phyloP scores from a whole-genome alignment of 176 grass and related monocot genomes.

The Carex kokanica region DNA sequence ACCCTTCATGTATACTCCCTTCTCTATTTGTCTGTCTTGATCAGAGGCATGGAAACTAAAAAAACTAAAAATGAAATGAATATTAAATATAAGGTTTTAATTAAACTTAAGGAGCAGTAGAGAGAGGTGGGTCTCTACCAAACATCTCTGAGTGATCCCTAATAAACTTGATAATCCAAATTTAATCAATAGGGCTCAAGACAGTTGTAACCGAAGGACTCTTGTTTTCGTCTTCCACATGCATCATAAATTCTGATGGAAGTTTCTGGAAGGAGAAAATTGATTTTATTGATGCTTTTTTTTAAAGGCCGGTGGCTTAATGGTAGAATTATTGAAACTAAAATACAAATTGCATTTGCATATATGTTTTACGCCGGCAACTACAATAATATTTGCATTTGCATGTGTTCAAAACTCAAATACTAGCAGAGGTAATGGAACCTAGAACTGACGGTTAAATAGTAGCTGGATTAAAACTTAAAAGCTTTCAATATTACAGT shows the following conservation, averaged over 20 bases:
- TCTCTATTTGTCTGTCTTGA: too few species aligned
- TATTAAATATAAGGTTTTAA: too few species aligned
- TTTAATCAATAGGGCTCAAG: not conserved
- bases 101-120: too few species aligned
- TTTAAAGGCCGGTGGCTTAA: not conserved
- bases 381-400: not conserved
- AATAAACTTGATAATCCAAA: not conserved
- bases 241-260: slow-evolving; percentile 19
- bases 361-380: not conserved
- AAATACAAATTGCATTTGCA: not conserved
- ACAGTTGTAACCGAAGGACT: not conserved
- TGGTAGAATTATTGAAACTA: not conserved
- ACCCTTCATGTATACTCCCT: too few species aligned
- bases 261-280: slow-evolving; percentile 15
- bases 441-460: not conserved
- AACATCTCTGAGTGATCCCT: not conserved
- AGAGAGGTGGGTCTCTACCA: too few species aligned
- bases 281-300: not conserved
- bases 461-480: not conserved
- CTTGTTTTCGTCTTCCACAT: not conserved
- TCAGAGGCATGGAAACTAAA: too few species aligned
- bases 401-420: not conserved
- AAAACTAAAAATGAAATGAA: too few species aligned
- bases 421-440: not conserved
- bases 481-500: not conserved